Evolutionary conservation across 192 early-diverging fungal species (phyloP).

Genomic region (Allomyces macrogynus): DNA sequence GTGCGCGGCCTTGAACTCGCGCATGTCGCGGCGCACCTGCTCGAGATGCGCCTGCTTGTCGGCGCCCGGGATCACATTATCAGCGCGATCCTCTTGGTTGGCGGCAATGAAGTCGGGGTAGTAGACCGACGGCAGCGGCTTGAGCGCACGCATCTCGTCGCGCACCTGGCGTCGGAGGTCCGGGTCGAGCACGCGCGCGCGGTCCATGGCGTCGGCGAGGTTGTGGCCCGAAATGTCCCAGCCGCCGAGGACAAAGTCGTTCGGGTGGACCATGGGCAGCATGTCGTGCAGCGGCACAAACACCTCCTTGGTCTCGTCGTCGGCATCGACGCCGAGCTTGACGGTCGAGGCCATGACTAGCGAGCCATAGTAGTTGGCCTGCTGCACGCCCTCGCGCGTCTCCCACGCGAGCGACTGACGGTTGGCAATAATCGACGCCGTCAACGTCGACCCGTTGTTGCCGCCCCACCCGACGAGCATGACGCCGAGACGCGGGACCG

Average conservation of each 20-base stretch:
- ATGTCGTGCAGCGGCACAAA: constrained; percentile 82
- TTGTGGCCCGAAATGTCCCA: constrained; percentile 87
- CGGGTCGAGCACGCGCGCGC: constrained; percentile 86
- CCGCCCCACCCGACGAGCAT: constrained; percentile 99
- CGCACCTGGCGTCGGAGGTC: constrained; percentile 87
- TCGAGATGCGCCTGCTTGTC: constrained; percentile 85
- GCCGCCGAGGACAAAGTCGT: constrained; percentile 91
- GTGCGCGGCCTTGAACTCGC: constrained; percentile 80
- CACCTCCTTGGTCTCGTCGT: constrained; percentile 63
- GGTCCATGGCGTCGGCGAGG: constrained; percentile 80
- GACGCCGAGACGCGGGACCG: constrained; percentile 63
- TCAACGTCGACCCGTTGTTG: constrained; percentile 97
- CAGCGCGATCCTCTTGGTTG: constrained; percentile 90
- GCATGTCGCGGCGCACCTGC: constrained; percentile 82
- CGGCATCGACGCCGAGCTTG: constrained; percentile 63
- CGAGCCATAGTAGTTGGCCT: constrained; percentile 93
- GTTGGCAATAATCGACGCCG: constrained; percentile 92
- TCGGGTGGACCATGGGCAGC: constrained; percentile 90
- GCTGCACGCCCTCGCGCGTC: constrained; percentile 80
- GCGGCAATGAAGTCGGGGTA: constrained; percentile 98
- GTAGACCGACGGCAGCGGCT: constrained; percentile 89
- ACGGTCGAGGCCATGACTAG: constrained; percentile 90
- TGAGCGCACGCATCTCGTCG: constrained; percentile 54
- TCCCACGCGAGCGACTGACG: constrained; percentile 67
- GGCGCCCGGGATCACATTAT: constrained; percentile 66